A percentile compares a stretch with the other conserved stretches of the same genome.
Evolutionary conservation across 345 rosid species (phyloP).

Genomic region (Camelina sativa): DNA sequence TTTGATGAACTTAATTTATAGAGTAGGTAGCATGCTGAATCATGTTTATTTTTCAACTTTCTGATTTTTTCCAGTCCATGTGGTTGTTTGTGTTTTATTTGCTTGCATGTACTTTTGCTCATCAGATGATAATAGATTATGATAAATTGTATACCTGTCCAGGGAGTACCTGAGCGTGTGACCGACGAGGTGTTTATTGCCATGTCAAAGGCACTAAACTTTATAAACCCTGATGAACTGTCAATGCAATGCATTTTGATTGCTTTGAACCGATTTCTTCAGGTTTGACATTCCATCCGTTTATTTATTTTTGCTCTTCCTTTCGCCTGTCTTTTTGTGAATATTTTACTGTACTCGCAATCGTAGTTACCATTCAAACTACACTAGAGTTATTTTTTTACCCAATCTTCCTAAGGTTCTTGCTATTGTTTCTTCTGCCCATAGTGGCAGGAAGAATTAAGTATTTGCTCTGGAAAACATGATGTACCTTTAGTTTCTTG

Average conservation of each 20-base stretch:
- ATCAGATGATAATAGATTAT: constrained; percentile 13
- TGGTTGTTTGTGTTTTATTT: constrained; percentile 10
- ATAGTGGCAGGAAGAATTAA: neutral
- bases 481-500: constrained; percentile 2
- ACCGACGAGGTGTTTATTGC: constrained; percentile 94
- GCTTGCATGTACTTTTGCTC: constrained; percentile 1
- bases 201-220: constrained; percentile 96
- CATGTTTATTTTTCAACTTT: neutral
- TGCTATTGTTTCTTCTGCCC: constrained; percentile 2
- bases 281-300: constrained; percentile 51
- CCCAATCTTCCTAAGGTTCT: neutral
- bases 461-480: neutral
- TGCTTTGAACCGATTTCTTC: constrained; percentile 94
- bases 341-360: neutral
- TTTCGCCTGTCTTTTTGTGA: neutral
- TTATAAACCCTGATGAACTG: constrained; percentile 91
- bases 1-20: neutral
- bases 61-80: neutral
- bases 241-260: constrained; percentile 95
- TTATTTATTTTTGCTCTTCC: neutral
- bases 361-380: constrained; percentile 5
- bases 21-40: neutral
- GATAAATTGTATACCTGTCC: neutral
- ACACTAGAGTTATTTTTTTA: neutral
- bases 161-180: constrained; percentile 97